Evolutionary conservation across 805 yeast genomes (phyloP), one percentile per base, ranked within the genome.

Genomic region (Nakazawaea peltata): DNA sequence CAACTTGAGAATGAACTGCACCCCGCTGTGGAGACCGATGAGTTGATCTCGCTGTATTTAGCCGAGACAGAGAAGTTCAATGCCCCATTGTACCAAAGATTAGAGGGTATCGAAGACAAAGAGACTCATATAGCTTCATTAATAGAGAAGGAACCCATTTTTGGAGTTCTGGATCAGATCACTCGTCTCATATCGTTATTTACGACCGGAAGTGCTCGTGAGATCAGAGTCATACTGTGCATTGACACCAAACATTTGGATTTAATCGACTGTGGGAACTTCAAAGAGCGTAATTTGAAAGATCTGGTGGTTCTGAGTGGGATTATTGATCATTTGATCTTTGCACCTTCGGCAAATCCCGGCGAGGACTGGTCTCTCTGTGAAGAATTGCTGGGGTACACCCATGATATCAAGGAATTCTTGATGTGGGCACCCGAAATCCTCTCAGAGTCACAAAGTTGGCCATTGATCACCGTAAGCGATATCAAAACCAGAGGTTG

Each of bases 401-500:
- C 48, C 6, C 30, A 34, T 12, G 53, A 55, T 24, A 41, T 52
- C 5, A 30, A 48, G 6, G 41, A 45, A 15, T 26, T 55, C 6
- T 37, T 53, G 4, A 13, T 33, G 3, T 28, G 29, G 3, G 38
- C 37, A 4, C 52, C 14, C 5, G 26, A 16, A 9, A 21, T 33
- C 12, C 25, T 35, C 11, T 6, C 17, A 3, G 14, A 13, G 12
- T 11, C 19, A 15, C 10, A 11, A 2, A 18, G 12, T 5, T 10
- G 22, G 24, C 33, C 28, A 19, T 60, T 53, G 19, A 40, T 71
- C 14, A 39, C 54, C 7, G 57, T 71, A 2, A 59, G 63, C 36
- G 92, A 81, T 53, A 69, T 80, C 18, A 81, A 81, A 51, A 80
- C 88, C 1, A 59, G 88, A 36, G 47, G 59, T 0, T 46, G 46